A percentile compares a stretch with the other conserved stretches of the same genome.
Conservation (phyloP, 257 asterid species). For the Jasminum sambac region DNA sequence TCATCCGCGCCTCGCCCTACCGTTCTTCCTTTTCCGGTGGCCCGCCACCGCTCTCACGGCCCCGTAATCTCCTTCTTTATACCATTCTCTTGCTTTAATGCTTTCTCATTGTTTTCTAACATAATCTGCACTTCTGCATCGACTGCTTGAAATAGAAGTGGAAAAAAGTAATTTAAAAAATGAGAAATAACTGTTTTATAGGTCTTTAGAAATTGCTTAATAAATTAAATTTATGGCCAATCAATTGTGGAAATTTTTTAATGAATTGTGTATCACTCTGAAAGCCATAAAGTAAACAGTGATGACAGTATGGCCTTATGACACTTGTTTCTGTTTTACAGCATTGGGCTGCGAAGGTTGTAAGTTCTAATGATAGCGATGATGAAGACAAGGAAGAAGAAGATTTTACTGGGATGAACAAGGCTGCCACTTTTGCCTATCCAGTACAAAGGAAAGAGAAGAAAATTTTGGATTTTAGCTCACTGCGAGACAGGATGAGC, state of each 20-base stretch:
- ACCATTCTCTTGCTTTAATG: background rate
- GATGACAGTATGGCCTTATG: background rate
- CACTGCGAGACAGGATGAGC: conserved; percentile 48
- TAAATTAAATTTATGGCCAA: background rate
- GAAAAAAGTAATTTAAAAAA: background rate
- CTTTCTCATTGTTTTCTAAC: background rate
- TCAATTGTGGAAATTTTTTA: background rate
- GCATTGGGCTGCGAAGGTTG: conserved; percentile 1
- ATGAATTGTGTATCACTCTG: too few species aligned
- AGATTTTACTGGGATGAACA: background rate
- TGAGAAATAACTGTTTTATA: background rate
- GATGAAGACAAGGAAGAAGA: background rate
- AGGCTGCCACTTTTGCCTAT: conserved; percentile 19
- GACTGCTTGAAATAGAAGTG: background rate
- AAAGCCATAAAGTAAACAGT: too few species aligned
- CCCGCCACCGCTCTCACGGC: conserved; percentile 93
- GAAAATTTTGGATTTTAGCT: conserved; percentile 61
- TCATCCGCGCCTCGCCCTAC: conserved; percentile 60
- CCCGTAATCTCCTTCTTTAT: conserved; percentile 46
- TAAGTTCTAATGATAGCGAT: background rate
- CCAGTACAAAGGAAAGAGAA: conserved; percentile 65
- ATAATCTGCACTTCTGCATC: background rate
- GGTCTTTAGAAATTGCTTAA: background rate
- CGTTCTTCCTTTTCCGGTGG: conserved; percentile 80
- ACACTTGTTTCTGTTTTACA: background rate